Conservation (phyloP, 225 moss, liverwort and hornwort species). For the Pseudisothecium myosuroides region DNA sequence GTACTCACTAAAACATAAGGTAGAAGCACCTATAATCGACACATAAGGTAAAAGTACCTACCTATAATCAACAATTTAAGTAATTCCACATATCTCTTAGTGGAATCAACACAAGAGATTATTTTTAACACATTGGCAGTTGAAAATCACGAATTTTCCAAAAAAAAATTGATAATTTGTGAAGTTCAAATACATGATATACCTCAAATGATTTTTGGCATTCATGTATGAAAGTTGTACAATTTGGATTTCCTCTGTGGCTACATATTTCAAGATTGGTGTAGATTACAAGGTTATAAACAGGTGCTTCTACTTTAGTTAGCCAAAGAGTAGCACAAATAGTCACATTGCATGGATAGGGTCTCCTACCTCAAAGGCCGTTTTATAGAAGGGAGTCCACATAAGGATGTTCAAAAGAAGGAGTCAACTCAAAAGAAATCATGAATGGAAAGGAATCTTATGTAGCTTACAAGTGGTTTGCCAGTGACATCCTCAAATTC, state of each 20-base stretch:
- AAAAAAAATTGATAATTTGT: not conserved
- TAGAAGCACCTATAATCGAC: not conserved
- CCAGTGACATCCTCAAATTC: too few relatives aligned
- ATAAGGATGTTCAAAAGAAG: not conserved
- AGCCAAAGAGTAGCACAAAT: not conserved
- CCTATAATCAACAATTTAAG: not conserved
- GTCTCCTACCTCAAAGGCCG: fast-evolving
- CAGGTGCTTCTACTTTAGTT: not conserved
- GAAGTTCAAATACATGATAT: not conserved
- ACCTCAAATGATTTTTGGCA: not conserved
- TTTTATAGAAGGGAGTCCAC: not conserved
- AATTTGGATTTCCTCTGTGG: not conserved
- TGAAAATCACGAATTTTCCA: not conserved
- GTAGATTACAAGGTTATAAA: not conserved
- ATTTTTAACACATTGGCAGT: not conserved
- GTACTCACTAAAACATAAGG: not conserved
- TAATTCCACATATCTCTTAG: not conserved
- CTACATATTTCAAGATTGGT: not conserved
- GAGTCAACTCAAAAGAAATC: not conserved
- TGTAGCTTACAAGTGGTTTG: not conserved
- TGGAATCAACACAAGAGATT: not conserved
- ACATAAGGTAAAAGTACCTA: too few relatives aligned
- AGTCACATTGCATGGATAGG: not conserved
- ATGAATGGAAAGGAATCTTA: not conserved
- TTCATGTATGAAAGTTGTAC: not conserved